These are phyloP conservation scores for Colletotrichum orchidophilum DNA, from an alignment of 2,329 filamentous ascomycete genomes.

Conservation along the genomic window DNA sequence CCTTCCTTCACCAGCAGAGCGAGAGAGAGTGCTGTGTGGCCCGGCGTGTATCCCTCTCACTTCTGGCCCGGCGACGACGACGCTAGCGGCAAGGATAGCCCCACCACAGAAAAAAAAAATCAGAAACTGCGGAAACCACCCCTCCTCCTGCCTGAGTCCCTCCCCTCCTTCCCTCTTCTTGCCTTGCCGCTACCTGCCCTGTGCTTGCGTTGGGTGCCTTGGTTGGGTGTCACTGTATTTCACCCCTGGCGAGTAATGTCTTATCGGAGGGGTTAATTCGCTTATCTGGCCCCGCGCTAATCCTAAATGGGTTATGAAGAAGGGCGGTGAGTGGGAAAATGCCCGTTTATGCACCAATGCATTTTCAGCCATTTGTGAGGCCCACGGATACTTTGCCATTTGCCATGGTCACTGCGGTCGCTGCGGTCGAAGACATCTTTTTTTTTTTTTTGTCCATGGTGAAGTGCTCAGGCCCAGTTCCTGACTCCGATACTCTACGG, in stretches of 20 bases:
- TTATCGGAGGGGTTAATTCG: slow-evolving; percentile 38
- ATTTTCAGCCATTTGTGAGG: neutral
- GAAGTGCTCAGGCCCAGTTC: neutral
- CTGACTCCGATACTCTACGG: slow-evolving; percentile 14
- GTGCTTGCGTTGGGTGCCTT: neutral
- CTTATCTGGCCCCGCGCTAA: slow-evolving; percentile 38
- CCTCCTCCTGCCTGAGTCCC: slow-evolving; percentile 33
- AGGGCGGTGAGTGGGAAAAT: slow-evolving; percentile 42
- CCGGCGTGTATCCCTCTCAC: neutral
- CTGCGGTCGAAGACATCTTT: neutral
- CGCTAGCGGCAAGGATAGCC: slow-evolving; percentile 32
- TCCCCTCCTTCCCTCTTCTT: slow-evolving; percentile 2
- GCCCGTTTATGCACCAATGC: slow-evolving; percentile 36
- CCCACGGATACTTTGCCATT: slow-evolving; percentile 13
- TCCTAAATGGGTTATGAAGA: slow-evolving; percentile 25
- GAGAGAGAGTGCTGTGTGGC: neutral
- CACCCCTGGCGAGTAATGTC: slow-evolving; percentile 35
- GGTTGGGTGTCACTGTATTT: neutral
- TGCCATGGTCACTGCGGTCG: too few relatives aligned
- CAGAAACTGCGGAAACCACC: slow-evolving; percentile 37
- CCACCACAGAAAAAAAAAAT: slow-evolving; percentile 33
- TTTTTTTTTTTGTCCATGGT: neutral
- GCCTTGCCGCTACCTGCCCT: slow-evolving; percentile 1
- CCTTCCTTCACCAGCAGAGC: neutral
- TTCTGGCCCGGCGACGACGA: slow-evolving; percentile 34